Percentiles rank a stretch among this genome's conserved stretches.
Conservation (phyloP, 345 rosid species). For the Psidium friedrichsthalianum region DNA sequence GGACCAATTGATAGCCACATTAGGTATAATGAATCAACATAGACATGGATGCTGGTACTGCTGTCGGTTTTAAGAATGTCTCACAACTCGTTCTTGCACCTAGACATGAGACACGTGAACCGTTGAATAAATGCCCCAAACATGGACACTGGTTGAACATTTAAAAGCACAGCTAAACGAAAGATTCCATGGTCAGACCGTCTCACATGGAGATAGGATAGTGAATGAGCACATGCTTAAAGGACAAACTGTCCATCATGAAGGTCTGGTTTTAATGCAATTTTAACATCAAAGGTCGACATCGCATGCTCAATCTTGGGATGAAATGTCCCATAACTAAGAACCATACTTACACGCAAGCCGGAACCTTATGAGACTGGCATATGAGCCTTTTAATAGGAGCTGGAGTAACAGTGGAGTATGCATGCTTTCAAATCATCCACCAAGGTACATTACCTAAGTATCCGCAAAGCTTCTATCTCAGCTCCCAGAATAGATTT, state of each 20-base stretch:
- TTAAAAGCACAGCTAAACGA: neutral
- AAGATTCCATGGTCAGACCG: neutral
- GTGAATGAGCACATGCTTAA: neutral
- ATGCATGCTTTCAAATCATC: neutral
- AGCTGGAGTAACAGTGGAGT: neutral
- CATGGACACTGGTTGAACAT: neutral
- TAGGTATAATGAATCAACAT: neutral
- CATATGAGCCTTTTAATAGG: neutral
- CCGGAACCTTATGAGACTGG: neutral
- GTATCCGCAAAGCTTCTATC: conserved; percentile 68
- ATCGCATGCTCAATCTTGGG: neutral
- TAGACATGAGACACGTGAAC: neutral
- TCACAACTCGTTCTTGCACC: neutral
- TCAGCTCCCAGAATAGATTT: conserved; percentile 71
- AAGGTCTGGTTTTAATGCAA: neutral
- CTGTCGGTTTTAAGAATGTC: neutral
- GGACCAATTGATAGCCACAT: neutral
- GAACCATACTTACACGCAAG: neutral
- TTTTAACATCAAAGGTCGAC: neutral
- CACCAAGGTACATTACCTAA: conserved; percentile 36
- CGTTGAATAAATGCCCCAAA: neutral
- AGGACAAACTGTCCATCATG: neutral
- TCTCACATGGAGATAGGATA: neutral
- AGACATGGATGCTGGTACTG: neutral
- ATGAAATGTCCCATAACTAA: neutral